Base-by-base conservation (phyloP, 1,139 yeast genomes). In the Hemisphaericaspora xylanilytica region DNA sequence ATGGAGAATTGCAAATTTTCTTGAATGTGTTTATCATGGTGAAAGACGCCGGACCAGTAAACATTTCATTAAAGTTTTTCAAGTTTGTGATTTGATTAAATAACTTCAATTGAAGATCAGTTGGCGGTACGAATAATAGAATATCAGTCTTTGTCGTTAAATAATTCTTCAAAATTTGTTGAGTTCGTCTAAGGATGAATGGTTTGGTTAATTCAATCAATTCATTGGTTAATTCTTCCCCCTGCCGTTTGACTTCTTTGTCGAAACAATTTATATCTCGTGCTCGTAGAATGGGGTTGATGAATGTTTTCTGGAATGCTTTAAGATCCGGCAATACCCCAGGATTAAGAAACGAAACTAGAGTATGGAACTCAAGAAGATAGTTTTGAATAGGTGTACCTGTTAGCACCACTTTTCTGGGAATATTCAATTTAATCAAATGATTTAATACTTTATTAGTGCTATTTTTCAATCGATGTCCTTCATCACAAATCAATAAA, bases 341-440 rank as follows among this genome's bases (percentile, higher is more conserved):
- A 0, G 97, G 96, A 52, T 88, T 89, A 11, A 89, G 66, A 56
- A 90, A 90, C 53, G 89, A 85, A 5, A 85, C 77, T 55, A 92
- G 78, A 10, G 86, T 84, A 59, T 69, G 88, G 56, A 86, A 92
- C 55, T 92, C 99, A 2, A 68, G 69, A 39, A 94, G 71, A 57
- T 92, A 96, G 59, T 92, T 92, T 57, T 92, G 98, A 25, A 92
- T 87, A 0, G 98, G 98, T 0, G 98, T 92, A 0, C 98, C 98
- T 0, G 96, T 80, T 8, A 92, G 63, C 15, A 92, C 56, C 3
- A 92, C 65, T 47, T 82, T 78, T 35, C 69, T 75, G 11, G 71
- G 67, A 4, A 86, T 73, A 29, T 78, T 68, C 18, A 90, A 61
- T 2, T 68, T 61, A 32, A 75, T 75, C 37, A 90, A 66, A 0